These are phyloP conservation scores for Phytophthora chlamydospora DNA, from an alignment of 352 stramenopile species.

Conservation along the genomic window DNA sequence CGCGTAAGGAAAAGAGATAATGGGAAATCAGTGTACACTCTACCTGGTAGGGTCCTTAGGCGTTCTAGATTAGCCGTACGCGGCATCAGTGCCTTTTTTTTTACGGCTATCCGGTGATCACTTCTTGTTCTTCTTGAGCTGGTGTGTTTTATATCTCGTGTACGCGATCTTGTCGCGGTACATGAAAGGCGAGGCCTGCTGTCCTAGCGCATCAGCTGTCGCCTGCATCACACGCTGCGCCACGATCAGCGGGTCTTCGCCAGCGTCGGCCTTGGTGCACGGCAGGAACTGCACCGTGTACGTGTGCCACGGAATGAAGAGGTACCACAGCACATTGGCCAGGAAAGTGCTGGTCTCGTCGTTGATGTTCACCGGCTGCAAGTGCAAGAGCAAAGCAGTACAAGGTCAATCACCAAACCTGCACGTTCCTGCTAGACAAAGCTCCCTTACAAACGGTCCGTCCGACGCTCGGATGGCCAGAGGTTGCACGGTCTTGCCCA, in stretches of 20 bases:
- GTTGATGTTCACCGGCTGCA: conserved; percentile 79
- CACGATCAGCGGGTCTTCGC: conserved; percentile 56
- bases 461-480: conserved; percentile 67
- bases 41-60: neutral
- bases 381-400: conserved; percentile 2
- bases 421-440: neutral
- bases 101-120: conserved; percentile 7
- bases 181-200: conserved; percentile 68
- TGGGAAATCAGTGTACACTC: conserved; percentile 1
- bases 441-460: conserved; percentile 61
- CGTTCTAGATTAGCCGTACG: neutral
- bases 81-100: too few species aligned
- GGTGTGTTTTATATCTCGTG: conserved; percentile 60
- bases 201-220: conserved; percentile 52
- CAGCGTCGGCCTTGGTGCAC: conserved; percentile 33
- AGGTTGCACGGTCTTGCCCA: conserved; percentile 65
- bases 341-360: conserved; percentile 79
- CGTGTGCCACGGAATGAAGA: conserved; percentile 74
- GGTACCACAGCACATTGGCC: conserved; percentile 77
- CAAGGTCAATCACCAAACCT: neutral
- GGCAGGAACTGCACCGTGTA: conserved; percentile 69
- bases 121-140: conserved; percentile 61
- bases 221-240: conserved; percentile 70
- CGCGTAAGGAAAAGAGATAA: neutral
- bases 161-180: conserved; percentile 78